Percentiles rank a stretch among this genome's conserved stretches.
phyloP scores from a whole-genome alignment of 1,284 basidiomycete species.

The Apiotrichum domesticum region DNA sequence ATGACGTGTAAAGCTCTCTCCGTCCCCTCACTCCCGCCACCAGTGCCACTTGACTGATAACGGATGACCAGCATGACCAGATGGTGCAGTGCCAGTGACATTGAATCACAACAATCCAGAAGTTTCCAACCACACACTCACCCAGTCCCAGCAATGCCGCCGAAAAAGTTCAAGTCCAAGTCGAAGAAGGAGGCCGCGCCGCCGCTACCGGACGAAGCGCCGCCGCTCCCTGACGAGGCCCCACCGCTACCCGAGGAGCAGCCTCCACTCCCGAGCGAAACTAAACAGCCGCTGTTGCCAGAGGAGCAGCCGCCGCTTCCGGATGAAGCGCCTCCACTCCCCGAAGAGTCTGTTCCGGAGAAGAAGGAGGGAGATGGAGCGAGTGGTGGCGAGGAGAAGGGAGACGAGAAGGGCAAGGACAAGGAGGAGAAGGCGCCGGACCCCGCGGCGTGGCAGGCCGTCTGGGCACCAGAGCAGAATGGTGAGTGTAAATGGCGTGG shows the following conservation, averaged over 20 bases:
- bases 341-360: conserved; percentile 14
- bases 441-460: conserved; percentile 64
- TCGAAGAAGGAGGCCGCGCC: conserved; percentile 1
- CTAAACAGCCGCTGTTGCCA: conserved; percentile 4
- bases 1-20: no score
- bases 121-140: no score
- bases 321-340: background rate
- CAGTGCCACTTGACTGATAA: no score
- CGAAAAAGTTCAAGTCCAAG: background rate
- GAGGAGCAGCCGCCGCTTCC: conserved; percentile 1
- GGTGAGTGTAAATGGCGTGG: conserved; percentile 22
- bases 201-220: conserved; percentile 9
- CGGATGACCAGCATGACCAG: no score
- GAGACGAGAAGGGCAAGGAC: conserved; percentile 1
- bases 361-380: conserved; percentile 9
- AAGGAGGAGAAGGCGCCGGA: background rate
- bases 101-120: no score
- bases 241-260: conserved; percentile 3
- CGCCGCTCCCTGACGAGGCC: conserved; percentile 5
- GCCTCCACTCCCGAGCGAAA: conserved; percentile 11
- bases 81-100: no score
- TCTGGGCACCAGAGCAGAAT: conserved; percentile 72
- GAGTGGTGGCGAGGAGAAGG: conserved; percentile 6
- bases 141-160: background rate
- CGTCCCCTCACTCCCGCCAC: no score